phyloP scores from a whole-genome alignment of 2,329 filamentous ascomycete species.

The Colletotrichum lini region DNA sequence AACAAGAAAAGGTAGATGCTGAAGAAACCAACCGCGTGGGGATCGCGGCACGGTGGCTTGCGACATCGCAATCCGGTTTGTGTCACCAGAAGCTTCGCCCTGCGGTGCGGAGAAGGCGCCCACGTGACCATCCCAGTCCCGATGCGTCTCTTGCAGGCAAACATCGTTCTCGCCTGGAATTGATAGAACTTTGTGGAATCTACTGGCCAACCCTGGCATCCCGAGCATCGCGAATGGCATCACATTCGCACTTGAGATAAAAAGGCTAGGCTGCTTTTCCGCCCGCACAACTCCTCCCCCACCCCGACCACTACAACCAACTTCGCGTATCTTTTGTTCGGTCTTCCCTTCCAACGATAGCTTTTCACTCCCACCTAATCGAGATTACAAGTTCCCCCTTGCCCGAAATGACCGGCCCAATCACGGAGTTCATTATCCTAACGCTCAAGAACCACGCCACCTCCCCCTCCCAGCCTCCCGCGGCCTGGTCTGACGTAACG shows the following conservation, averaged over 20 bases:
- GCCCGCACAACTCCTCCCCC: neutral
- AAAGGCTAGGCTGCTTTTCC: neutral
- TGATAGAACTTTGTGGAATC: conserved; percentile 24
- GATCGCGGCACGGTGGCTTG: neutral
- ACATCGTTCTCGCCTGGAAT: conserved; percentile 1
- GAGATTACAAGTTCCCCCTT: neutral
- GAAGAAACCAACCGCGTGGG: neutral
- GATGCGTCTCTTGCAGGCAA: conserved; percentile 1
- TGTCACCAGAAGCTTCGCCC: conserved; percentile 34
- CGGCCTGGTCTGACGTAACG: conserved; percentile 36
- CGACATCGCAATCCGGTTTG: conserved; percentile 16
- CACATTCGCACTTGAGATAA: conserved; percentile 6
- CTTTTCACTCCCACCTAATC: neutral
- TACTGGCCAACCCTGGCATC: conserved; percentile 1
- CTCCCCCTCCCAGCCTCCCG: conserved; percentile 22
- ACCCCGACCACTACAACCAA: neutral
- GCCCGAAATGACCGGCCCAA: conserved; percentile 21
- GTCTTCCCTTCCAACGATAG: neutral
- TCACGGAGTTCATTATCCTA: conserved; percentile 42
- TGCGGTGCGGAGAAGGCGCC: conserved; percentile 32
- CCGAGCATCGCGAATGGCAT: conserved; percentile 21
- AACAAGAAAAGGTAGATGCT: neutral
- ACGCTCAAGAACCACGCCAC: conserved; percentile 34
- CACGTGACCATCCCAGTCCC: conserved; percentile 30
- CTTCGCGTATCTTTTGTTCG: no score